phyloP scores from a whole-genome alignment of 768 basidiomycete species.

The Phanerochaete carnosa region DNA sequence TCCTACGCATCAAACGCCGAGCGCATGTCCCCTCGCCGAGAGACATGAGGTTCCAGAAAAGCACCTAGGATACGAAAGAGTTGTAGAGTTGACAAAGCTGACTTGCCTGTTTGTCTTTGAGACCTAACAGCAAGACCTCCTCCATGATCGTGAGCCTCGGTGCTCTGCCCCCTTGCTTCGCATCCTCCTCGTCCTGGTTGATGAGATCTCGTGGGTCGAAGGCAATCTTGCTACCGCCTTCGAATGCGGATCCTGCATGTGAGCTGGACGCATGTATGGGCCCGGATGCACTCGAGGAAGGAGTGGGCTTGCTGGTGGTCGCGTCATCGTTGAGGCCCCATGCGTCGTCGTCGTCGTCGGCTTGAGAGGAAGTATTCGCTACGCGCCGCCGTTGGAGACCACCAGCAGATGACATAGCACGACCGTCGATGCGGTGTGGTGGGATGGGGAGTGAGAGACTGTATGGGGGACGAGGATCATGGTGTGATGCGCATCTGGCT shows the following conservation, averaged over 20 bases:
- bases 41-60: too few species aligned
- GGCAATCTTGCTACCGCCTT: conserved; percentile 85
- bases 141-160: conserved; percentile 95
- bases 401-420: conserved; percentile 45
- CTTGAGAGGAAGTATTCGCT: conserved; percentile 35
- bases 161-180: conserved; percentile 63
- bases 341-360: conserved; percentile 33
- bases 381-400: conserved; percentile 60
- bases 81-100: background rate
- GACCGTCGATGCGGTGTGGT: background rate
- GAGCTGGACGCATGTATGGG: conserved; percentile 30
- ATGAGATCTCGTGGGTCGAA: conserved; percentile 87
- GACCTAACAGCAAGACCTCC: conserved; percentile 88
- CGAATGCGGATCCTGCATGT: conserved; percentile 81
- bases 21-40: too few species aligned
- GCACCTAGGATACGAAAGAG: background rate
- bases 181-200: conserved; percentile 63
- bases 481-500: conserved; percentile 1
- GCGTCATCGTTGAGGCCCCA: conserved; percentile 28
- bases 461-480: background rate
- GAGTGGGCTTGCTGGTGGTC: conserved; percentile 11
- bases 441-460: background rate
- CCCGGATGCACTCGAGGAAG: conserved; percentile 6
- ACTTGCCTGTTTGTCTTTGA: conserved; percentile 92
- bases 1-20: too few species aligned